A percentile compares a stretch with the other conserved stretches of the same genome.
Evolutionary conservation across 148 eudicot genomes (phyloP).

Genomic region (Persicaria maculosa): DNA sequence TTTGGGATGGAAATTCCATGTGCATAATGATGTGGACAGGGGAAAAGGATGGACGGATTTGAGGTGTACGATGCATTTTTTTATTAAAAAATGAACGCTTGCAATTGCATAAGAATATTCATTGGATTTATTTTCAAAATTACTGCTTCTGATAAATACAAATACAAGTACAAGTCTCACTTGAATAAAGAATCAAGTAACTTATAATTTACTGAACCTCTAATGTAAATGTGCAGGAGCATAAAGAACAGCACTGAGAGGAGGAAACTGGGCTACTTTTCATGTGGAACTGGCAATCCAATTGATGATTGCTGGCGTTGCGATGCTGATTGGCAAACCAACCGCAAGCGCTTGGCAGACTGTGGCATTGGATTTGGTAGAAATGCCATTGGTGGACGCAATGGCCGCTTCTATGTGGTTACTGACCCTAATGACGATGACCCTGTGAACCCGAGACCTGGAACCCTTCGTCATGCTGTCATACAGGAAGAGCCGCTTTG

Average conservation of each 20-base stretch:
- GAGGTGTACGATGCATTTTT: neutral
- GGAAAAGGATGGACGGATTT: neutral
- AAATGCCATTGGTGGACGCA: constrained; percentile 76
- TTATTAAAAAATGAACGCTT: neutral
- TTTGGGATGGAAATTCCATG: neutral
- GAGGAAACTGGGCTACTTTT: constrained; percentile 70
- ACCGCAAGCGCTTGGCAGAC: constrained; percentile 78
- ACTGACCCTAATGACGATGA: constrained; percentile 65
- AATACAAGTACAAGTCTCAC: too few relatives aligned
- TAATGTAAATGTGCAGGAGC: constrained; percentile 41
- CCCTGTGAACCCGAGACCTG: constrained; percentile 75
- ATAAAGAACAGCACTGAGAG: constrained; percentile 70
- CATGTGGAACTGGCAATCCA: constrained; percentile 85
- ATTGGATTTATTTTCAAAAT: neutral
- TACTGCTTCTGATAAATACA: too few relatives aligned
- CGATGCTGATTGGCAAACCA: constrained; percentile 56
- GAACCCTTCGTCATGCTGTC: constrained; percentile 80
- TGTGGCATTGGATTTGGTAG: constrained; percentile 85
- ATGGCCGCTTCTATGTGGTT: constrained; percentile 72
- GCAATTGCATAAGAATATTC: neutral
- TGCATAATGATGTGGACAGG: neutral
- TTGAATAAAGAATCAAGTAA: neutral
- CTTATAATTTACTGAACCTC: neutral
- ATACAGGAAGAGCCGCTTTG: constrained; percentile 75
- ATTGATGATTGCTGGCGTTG: constrained; percentile 96